Evolutionary conservation across 768 basidiomycete genomes (phyloP), one percentile per base, ranked within the genome.

Genomic region (Leccinum sublutescens): DNA sequence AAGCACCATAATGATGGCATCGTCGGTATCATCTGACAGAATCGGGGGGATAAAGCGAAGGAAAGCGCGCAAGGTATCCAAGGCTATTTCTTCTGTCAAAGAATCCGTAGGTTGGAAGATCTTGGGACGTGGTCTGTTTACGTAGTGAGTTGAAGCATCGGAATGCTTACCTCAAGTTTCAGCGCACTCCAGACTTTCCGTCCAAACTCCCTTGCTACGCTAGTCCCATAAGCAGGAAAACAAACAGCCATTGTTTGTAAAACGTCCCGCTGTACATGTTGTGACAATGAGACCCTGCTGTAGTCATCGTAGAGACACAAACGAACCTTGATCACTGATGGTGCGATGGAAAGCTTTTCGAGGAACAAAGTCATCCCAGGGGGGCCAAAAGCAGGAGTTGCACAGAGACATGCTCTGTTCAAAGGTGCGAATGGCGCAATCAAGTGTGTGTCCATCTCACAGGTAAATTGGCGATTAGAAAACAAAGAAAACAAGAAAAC

Each of bases 71-170:
- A 87, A 80, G 0, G 93, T 80, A 31, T 80, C 79, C 29, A 97
- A 76, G 1, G 95, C 92, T 54, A 84, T 82, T 36, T 79, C 78
- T 68, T 96, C 93, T 7, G 90, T 91, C 33, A 82, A 74, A 6
- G 75, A 54, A 69, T 98, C 95, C 2, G 86, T 88, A 1, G 96
- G 92, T 79, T 98, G 94, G 73, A 98, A 91, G 36, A 98, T 90
- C 94, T 98, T 63, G 19, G 45, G 48, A 48, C 6, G 57, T 38
- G 19, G 54, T 61, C 12, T 10, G 23, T 55, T 27, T 25, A 59
- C 25, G 56, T 15, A n/a, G 45, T 50, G 6, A 55, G 33, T 14
- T 12, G 33, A 19, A 54, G 52, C 10, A 36, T 19, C 45, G 11
- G 19, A 21, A 54, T 31, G 23, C 49, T 56, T 58, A 91, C 95